Evolutionary conservation across 495 filamentous ascomycete genomes (phyloP).

Genomic region (Neurospora pannonica): DNA sequence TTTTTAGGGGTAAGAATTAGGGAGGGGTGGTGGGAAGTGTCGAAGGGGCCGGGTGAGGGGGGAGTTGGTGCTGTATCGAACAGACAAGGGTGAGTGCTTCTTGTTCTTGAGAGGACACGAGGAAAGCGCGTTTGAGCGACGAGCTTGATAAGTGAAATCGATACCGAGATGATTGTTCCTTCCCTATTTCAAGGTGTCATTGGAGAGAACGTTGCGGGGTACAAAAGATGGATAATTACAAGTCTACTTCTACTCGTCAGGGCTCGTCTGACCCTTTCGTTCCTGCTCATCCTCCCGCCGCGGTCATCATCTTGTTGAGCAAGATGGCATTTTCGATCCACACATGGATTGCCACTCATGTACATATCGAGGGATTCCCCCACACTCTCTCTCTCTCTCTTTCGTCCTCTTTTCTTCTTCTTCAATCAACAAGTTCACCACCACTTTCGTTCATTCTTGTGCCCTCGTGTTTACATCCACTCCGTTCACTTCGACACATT

Average conservation of each 20-base stretch:
- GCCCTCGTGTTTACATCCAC: background rate
- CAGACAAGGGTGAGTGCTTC: background rate
- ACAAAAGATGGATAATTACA: background rate
- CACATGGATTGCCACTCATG: too few relatives aligned
- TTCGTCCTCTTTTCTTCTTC: background rate
- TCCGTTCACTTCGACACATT: background rate
- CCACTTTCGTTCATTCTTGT: background rate
- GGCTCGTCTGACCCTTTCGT: background rate
- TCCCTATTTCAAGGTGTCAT: background rate
- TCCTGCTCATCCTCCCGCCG: background rate
- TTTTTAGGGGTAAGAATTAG: constrained; percentile 41
- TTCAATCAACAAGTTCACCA: background rate
- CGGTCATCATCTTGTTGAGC: background rate
- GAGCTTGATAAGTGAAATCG: background rate
- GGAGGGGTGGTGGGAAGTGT: background rate
- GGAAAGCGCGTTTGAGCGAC: background rate
- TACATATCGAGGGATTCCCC: too few relatives aligned
- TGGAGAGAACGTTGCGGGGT: background rate
- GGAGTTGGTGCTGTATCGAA: background rate
- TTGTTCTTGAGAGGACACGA: background rate
- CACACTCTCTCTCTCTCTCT: too few relatives aligned
- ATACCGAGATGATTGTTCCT: background rate
- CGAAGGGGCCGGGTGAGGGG: background rate
- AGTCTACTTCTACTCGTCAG: background rate
- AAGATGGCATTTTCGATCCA: too few relatives aligned